These are phyloP conservation scores for Sechiopsis laciniata DNA, from an alignment of 306 rosid genomes.

Conservation along the genomic window DNA sequence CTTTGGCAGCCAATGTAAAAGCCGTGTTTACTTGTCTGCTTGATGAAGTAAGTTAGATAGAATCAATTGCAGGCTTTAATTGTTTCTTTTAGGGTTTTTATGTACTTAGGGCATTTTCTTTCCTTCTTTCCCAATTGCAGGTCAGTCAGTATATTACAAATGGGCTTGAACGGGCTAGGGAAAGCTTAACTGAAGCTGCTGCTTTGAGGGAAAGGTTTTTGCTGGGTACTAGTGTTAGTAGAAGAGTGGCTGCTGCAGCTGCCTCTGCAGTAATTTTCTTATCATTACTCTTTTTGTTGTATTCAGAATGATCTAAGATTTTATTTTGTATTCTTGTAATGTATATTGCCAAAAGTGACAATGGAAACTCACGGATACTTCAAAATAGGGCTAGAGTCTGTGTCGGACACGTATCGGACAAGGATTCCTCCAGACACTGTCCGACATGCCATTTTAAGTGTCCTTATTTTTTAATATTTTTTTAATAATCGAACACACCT, in stretches of 20 bases:
- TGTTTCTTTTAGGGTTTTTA: constrained; percentile 5
- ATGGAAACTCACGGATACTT: not conserved
- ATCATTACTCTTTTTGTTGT: constrained; percentile 24
- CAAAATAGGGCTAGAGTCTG: no score
- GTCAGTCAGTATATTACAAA: constrained; percentile 88
- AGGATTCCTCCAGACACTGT: no score
- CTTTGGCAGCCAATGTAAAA: constrained; percentile 75
- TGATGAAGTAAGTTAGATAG: constrained; percentile 73
- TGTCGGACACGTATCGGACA: no score
- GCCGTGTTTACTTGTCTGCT: constrained; percentile 82
- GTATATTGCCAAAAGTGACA: constrained; percentile 17
- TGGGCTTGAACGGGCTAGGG: constrained; percentile 93
- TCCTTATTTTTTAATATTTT: no score
- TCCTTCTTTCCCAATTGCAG: constrained; percentile 28
- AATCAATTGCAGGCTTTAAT: constrained; percentile 21
- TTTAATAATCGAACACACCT: no score
- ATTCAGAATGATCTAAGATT: constrained; percentile 14
- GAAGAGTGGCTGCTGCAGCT: constrained; percentile 98
- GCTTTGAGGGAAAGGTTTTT: constrained; percentile 86
- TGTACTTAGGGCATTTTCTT: not conserved
- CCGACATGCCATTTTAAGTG: no score
- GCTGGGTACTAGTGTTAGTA: constrained; percentile 63
- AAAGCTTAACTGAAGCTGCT: constrained; percentile 84
- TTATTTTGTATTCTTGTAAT: constrained; percentile 1
- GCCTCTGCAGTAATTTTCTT: constrained; percentile 72